Evolutionary conservation across 768 basidiomycete genomes (phyloP), one percentile per base, ranked within the genome.

Genomic region (Boletus speciosus): DNA sequence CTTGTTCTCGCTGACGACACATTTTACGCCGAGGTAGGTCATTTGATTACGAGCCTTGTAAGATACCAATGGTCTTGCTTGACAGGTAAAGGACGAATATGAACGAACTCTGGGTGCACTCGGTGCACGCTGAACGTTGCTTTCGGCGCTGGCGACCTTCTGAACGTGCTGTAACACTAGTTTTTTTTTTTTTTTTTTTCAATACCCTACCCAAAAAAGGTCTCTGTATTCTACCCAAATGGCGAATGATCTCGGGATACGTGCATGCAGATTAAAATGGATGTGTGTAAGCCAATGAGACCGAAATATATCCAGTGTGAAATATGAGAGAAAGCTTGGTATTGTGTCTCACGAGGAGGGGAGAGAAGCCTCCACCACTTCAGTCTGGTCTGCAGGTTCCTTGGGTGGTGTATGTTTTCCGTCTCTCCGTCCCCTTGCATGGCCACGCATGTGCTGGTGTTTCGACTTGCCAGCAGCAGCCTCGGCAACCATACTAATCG

Each of bases 401-500:
- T 50, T 74, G 67, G 51, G 68, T 65, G 58, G 73, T 37, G 71
- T 74, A 67, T 58, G 73, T 69, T 65, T 81, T 70, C 48, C 72
- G 63, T 66, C 72, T 74, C 54, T 63, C 42, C 57, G 57, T 44
- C 25, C 58, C 50, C 57, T 68, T 29, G 51, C 46, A 5, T 68
- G 70, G 19, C 63, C 42, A 46, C 68, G 74, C 38, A 68, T 11
- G 9, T 73, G 71, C 12, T 68, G 67, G 56, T 83, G 83, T 68
- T 84, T 89, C 31, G 77, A 74, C 72, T 86, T 90, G 23, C 86
- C 83, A 43, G 82, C 71, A 4, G 90, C 90, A 6, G 90, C 91
- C 68, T 92, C 90, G 3, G 91, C 90, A 6, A 93, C 90, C 81
- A 93, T 88, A 54, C 90, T 92, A 62, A 39, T 45, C 29, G 25